Evolutionary conservation across 768 basidiomycete genomes (phyloP).

Genomic region (Tricholoma bakamatsutake): DNA sequence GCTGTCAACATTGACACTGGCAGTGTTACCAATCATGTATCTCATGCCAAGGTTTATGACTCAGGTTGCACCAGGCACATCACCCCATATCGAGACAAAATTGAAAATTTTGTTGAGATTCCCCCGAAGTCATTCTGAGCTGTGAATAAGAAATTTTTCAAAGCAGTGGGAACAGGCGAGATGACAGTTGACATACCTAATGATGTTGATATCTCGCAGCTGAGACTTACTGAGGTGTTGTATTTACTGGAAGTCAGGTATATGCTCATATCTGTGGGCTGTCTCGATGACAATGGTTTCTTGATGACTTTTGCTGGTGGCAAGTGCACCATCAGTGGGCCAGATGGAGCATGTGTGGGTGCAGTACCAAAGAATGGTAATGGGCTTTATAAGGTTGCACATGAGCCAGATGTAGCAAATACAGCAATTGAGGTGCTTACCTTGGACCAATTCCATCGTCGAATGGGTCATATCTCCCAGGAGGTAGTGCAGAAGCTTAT

Average conservation of each 20-base stretch:
- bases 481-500: background rate
- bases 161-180: too few relatives aligned
- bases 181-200: too few relatives aligned
- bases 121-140: too few relatives aligned
- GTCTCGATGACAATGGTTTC: background rate
- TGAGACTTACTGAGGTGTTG: too few relatives aligned
- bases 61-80: background rate
- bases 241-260: too few relatives aligned
- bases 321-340: background rate
- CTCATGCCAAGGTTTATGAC: background rate
- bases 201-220: too few relatives aligned
- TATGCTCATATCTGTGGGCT: too few relatives aligned
- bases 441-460: too few relatives aligned
- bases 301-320: background rate
- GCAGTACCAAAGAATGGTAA: background rate
- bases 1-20: background rate
- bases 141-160: too few relatives aligned
- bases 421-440: background rate
- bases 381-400: background rate
- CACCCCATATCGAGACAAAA: conserved; percentile 14
- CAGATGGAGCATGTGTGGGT: background rate
- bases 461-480: background rate
- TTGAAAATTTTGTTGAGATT: conserved; percentile 15
- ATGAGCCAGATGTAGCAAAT: background rate
- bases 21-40: too few relatives aligned